Evolutionary conservation across 768 basidiomycete genomes (phyloP), one percentile per base, ranked within the genome.

Genomic region (Boletus subparvulus): DNA sequence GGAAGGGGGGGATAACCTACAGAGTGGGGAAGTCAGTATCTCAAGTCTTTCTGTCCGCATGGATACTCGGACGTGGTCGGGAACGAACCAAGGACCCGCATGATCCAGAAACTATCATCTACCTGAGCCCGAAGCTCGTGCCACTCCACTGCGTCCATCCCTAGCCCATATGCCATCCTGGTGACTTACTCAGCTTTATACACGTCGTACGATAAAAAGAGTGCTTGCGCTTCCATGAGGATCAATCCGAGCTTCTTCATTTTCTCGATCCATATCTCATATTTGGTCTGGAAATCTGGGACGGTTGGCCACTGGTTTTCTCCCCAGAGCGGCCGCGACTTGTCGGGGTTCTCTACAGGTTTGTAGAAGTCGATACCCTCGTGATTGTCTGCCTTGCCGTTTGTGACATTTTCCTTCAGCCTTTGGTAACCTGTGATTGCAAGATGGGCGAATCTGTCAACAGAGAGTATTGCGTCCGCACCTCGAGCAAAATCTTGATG

Each of bases 1-100:
- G 93, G 90, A 21, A 97, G 79, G 1, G 90, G 91, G 3, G 94
- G 94, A 66, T 97, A 97, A 4, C 92, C 89, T 90, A 50, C 37
- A 45, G 14, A 54, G 13, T 35, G n/a, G 14, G 35, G 12, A 45
- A 35, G 37, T 47, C 46, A 50, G 41, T 30, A 37, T 30, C 19
- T 37, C 35, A 16, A 28, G 28, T 21, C 28, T 47, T 30, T 42
- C 32, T 30, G 24, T 50, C 13, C 21, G 6, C 32, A 16, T 1
- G 51, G 19, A 14, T 51, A 35, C 26, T 33, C 3, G 28, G 21
- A 36, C 6, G 24, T 35, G 21, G 19, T 19, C 21, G 3, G 21
- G 50, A 28, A 50, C 61, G 50, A 54, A 88, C 90, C 92, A 54
- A 96, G 90, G 5, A 88, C 76, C 6, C 94, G 81, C 87, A 94